A percentile compares a stretch with the other conserved stretches of the same genome.
phyloP scores from a whole-genome alignment of 192 early-diverging fungal genomes.

The Umbelopsis ramanniana region DNA sequence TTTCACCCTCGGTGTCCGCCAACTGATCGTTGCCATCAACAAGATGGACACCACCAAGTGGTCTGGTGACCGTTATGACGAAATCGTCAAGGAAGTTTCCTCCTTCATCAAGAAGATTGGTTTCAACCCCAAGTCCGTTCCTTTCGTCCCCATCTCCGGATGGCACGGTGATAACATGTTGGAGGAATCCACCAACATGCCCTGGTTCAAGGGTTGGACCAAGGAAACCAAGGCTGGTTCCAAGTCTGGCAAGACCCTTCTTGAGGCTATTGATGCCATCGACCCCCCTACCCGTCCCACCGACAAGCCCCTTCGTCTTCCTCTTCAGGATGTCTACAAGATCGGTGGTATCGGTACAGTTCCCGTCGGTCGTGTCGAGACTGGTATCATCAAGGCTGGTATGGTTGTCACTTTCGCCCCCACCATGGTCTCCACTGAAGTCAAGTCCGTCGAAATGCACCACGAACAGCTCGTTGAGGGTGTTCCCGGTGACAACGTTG shows the following conservation, averaged over 20 bases:
- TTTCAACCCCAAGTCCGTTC: conserved; percentile 90
- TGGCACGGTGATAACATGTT: conserved; percentile 99
- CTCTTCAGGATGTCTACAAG: conserved; percentile 98
- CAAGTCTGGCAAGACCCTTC: conserved; percentile 79
- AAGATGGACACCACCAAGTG: conserved; percentile 99
- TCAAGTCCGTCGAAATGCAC: conserved; percentile 99
- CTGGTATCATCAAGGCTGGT: conserved; percentile 90
- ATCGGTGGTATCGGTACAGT: conserved; percentile 98
- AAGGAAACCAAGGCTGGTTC: conserved; percentile 84
- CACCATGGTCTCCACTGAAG: conserved; percentile 86
- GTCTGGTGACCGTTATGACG: conserved; percentile 93
- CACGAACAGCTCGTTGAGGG: conserved; percentile 90
- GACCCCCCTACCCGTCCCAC: conserved; percentile 89
- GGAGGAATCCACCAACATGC: conserved; percentile 91
- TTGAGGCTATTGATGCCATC: conserved; percentile 94
- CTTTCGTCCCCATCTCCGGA: conserved; percentile 98
- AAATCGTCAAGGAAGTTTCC: conserved; percentile 96
- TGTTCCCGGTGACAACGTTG: conserved; percentile 96
- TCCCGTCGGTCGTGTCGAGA: conserved; percentile 97
- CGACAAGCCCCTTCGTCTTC: conserved; percentile 96
- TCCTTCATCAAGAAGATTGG: conserved; percentile 98
- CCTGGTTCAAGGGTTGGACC: conserved; percentile 98
- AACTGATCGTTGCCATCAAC: conserved; percentile 99
- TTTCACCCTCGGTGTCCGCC: conserved; percentile 96
- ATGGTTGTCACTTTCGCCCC: conserved; percentile 91